Evolutionary conservation across 2,329 filamentous ascomycete genomes (phyloP), one percentile per base, ranked within the genome.

Genomic region (Hymenoscyphus infarciens): DNA sequence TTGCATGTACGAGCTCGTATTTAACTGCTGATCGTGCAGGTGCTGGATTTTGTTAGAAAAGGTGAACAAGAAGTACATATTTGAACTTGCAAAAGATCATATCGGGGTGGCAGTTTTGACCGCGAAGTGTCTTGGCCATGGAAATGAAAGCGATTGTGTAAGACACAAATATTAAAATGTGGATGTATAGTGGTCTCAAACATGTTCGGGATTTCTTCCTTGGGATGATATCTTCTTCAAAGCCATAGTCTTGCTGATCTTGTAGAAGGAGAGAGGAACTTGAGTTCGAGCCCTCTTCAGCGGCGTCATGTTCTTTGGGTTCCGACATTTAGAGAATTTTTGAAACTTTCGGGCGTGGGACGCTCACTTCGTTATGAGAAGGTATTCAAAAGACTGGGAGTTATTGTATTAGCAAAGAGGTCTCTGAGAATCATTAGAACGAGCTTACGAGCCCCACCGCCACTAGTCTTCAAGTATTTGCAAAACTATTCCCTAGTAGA

Each of bases 1-100:
- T 45, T 22, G 61, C 61, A 42, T 59, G 35, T 5, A 57, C 31
- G 25, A 61, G 61, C 19, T 61, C 33, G 29, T 64, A 64, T 49
- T 61, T 52, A 4, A 61, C 45, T 7, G 45, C 54, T 33, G 42
- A 45, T 27, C 56, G 39, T 54, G 62, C 59, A 16, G 62, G 62
- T 16, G 59, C 61, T 63, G 22, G 19, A 11, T 13, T 27, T 8
- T 25, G 45, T 60, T 55, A 60, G 31, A 16, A 5, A 13, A 33
- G 15, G 39, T 6, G 15, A 19, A 33, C 5, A 2, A 16, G 35
- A 49, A 3, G 2, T 19, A 11, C 10, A 35, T 2, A 27, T 6
- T 22, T 5, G 27, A 4, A 27, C 35, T 45, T 61, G 35, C 59
- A 61, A 38, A n/a, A 60, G 22, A 61, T 57, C 29, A 60, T 54